These are phyloP conservation scores for Vaccinium myrtillus DNA, from an alignment of 148 eudicot genomes.

Conservation along the genomic window DNA sequence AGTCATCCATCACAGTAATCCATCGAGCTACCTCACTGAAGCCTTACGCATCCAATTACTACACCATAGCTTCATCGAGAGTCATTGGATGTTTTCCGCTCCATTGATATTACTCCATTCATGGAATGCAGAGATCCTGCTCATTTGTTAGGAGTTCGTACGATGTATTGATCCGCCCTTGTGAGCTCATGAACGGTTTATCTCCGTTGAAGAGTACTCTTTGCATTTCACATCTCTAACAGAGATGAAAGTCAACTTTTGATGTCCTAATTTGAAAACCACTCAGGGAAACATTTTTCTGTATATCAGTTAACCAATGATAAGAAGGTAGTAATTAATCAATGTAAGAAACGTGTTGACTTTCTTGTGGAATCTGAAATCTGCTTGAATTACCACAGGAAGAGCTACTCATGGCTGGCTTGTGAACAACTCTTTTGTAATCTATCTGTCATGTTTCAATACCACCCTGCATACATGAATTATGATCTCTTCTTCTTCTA, in stretches of 20 bases:
- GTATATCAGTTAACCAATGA: neutral
- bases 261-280: neutral
- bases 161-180: neutral
- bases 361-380: neutral
- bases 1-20: too few species aligned
- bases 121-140: too few species aligned
- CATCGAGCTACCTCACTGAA: too few species aligned
- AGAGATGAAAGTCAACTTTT: neutral
- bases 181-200: neutral
- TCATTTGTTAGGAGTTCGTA: neutral
- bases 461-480: neutral
- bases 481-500: neutral
- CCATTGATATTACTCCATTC: too few species aligned
- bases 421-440: constrained; percentile 1
- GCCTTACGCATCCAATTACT: too few species aligned
- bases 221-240: neutral
- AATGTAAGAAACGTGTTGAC: neutral
- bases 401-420: neutral
- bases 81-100: too few species aligned
- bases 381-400: neutral
- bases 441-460: constrained; percentile 21
- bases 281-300: neutral
- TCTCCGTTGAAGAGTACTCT: neutral
- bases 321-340: neutral
- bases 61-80: too few species aligned